Base-by-base conservation (phyloP, 345 rosid genomes). In the Trapa incisa region DNA sequence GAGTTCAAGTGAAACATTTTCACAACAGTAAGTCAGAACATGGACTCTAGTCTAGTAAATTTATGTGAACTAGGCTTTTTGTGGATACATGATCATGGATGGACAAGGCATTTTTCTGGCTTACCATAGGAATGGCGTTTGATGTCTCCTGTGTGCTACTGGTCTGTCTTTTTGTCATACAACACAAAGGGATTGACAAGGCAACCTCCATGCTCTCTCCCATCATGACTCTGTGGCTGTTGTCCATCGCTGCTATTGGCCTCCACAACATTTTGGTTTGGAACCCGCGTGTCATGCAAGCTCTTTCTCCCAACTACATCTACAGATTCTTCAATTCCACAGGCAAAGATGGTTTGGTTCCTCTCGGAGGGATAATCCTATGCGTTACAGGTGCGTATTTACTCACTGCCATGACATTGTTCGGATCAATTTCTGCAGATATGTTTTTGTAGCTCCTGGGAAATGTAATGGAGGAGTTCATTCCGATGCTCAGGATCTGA, bases 161-260 rank as follows among this genome's bases (percentile, higher is more conserved):
- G 82, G 84, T 89, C 74, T 89, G 96, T 65, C 93, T 89, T 70
- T 94, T 94, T 68, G 89, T 91, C 81, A 72, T 89, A 84, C 99
- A 91, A 81, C 86, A 94, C 77, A 83, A 78, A 45, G 97, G 99
- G 62, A 89, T 87, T 60, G 80, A 87, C 76, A 80, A 76, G 80
- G 85, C 83, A 66, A 88, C 88, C 61, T 86, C 87, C 75, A 41
- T 84, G 67, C 91, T 94, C 80, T 72, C 97, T 67, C 97, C 97
- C 9, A 78, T 94, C 38, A 76, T 86, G 77, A 83, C 87, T 73
- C 68, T 89, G 33, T 94, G 99, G 99, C 65, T 88, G 71, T 68
- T 91, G 47, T 82, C 81, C 47, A 78, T 85, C 72, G 96, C 92
- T 60, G 67, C 79, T 38, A 60, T 82, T 69, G 97, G 99, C 38